A percentile compares a stretch with the other conserved stretches of the same genome.
Conservation (phyloP, 768 basidiomycete species). For the Psilocybe tampanensis region DNA sequence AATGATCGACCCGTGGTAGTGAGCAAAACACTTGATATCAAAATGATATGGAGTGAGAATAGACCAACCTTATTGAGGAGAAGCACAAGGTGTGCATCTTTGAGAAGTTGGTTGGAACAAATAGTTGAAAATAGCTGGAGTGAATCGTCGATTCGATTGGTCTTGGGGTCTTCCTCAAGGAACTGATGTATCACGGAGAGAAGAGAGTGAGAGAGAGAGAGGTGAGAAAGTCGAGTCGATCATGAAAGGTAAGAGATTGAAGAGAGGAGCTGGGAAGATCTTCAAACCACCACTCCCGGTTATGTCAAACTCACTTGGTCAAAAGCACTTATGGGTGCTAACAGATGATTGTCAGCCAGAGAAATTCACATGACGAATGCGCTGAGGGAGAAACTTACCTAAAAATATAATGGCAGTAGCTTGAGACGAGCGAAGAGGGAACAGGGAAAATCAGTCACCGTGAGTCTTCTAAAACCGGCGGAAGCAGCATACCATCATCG, state of each 20-base stretch:
- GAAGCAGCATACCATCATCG: conserved; percentile 63
- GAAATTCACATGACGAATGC: background rate
- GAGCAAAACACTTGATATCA: background rate
- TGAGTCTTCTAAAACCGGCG: background rate
- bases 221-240: background rate
- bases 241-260: background rate
- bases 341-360: conserved; percentile 1
- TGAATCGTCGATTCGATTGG: conserved; percentile 82
- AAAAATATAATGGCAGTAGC: conserved; percentile 86
- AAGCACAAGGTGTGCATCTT: conserved; percentile 71
- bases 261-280: background rate
- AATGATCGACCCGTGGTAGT: background rate
- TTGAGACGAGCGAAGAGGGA: conserved; percentile 26
- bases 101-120: conserved; percentile 74
- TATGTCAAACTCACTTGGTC: conserved; percentile 59
- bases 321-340: conserved; percentile 83
- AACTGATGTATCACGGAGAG: conserved; percentile 45
- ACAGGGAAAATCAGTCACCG: background rate
- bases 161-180: conserved; percentile 78
- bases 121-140: conserved; percentile 76
- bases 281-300: background rate
- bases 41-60: conserved; percentile 10
- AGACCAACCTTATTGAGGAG: conserved; percentile 74
- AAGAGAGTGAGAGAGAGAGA: background rate
- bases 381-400: conserved; percentile 26